Base-by-base conservation (phyloP, 306 rosid species). In the Acacia crassicarpa region DNA sequence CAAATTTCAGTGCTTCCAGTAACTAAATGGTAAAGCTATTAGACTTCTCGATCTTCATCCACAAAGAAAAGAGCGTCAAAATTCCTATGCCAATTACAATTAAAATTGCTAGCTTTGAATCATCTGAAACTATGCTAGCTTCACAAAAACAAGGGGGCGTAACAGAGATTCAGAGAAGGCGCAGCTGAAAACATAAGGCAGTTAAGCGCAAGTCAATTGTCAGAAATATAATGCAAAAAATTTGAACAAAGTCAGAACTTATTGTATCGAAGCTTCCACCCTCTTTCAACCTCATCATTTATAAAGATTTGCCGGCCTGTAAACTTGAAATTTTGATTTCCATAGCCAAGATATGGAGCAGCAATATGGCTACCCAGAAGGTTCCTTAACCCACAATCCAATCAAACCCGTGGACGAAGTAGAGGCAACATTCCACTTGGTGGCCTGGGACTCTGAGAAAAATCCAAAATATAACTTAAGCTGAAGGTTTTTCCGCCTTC, bases 401-500 rank as follows among this genome's bases (percentile, higher is more conserved):
- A 77, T 78, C 40, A 45, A 32, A 65, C 32, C 73, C 38, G 19
- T 3, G 72, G 71, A 7, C 45, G 12, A 9, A 58, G 69, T 23
- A 25, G 41, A 74, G 41, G n/a, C 35, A 74, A 40, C 22, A 15
- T 6, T 58, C 69, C 22, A 6, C 16, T 17, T 8, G 6, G 59
- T 43, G 43, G 1, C 27, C 71, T 23, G 33, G 48, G 48, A 33
- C 48, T 17, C 27, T 19, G 27, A 30, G 12, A 30, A 78, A 38
- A 78, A 49, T 13, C 66, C 40, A 27, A 20, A 54, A 74, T 15
- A 25, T 48, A 23, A 25, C 49, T 45, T 63, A 82, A 17, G 75
- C 65, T 41, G 75, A 61, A 67, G 79, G 86, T 75, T 69, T 87
- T 80, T 74, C 77, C 13, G 76, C 84, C 67, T 87, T 87, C 49